These are phyloP conservation scores for Arthrobotrys megalospora DNA, from an alignment of 2,329 filamentous ascomycete genomes.

Conservation along the genomic window DNA sequence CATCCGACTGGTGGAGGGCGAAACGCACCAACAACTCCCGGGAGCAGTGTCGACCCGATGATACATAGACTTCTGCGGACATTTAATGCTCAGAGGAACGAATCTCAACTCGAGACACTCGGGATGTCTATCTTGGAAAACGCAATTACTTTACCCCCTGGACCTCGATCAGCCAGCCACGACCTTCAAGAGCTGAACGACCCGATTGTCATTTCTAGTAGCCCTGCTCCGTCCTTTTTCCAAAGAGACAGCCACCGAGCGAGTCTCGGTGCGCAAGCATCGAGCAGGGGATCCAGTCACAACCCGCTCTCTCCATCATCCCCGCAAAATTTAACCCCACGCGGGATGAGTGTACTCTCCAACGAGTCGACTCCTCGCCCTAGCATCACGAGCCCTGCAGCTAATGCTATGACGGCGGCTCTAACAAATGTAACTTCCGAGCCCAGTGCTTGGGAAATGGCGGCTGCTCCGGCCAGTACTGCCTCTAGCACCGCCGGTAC, in stretches of 20 bases:
- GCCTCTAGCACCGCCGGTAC: constrained; percentile 37
- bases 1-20: constrained; percentile 25
- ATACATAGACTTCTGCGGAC: constrained; percentile 49
- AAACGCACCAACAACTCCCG: constrained; percentile 10
- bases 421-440: constrained; percentile 31
- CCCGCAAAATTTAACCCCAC: constrained; percentile 5
- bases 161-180: constrained; percentile 41
- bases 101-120: constrained; percentile 50
- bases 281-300: constrained; percentile 28
- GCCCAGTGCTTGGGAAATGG: constrained; percentile 36
- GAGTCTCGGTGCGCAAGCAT: constrained; percentile 6
- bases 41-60: constrained; percentile 44
- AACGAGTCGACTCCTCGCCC: constrained; percentile 12
- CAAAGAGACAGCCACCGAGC: constrained; percentile 4
- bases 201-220: constrained; percentile 53
- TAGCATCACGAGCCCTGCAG: constrained; percentile 12
- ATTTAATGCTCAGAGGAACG: constrained; percentile 56
- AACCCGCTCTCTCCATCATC: constrained; percentile 28
- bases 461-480: constrained; percentile 4
- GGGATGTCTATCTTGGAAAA: constrained; percentile 41
- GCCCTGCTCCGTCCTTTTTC: constrained; percentile 35
- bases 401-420: constrained; percentile 25
- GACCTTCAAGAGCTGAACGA: constrained; percentile 57
- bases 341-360: constrained; percentile 33
- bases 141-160: not conserved